phyloP scores from a whole-genome alignment of 306 rosid genomes.

The Gillenia trifoliata region DNA sequence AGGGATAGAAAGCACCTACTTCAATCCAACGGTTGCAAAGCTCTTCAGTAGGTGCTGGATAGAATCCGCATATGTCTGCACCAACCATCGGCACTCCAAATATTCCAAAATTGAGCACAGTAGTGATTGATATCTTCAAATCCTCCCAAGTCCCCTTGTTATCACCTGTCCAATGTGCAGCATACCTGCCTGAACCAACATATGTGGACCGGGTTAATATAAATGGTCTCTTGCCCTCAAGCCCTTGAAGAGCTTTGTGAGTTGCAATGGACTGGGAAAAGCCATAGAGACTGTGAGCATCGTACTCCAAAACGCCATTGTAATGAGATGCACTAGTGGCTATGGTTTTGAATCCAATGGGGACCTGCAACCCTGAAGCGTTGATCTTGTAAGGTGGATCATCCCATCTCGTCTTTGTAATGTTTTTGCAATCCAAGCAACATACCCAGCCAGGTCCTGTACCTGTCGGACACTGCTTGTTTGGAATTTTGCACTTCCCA shows the following conservation, averaged over 20 bases:
- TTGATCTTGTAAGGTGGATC: slow-evolving; percentile 95
- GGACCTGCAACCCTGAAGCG: slow-evolving; percentile 78
- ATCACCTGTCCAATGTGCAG: slow-evolving; percentile 99
- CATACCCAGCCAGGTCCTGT: slow-evolving; percentile 84
- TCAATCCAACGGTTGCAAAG: slow-evolving; percentile 98
- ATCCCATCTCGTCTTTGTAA: slow-evolving; percentile 85
- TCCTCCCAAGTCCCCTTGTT: slow-evolving; percentile 86
- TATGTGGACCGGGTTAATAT: slow-evolving; percentile 80
- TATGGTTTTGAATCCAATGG: slow-evolving; percentile 82
- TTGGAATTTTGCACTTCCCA: slow-evolving; percentile 78
- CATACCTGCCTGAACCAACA: slow-evolving; percentile 85
- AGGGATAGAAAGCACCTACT: slow-evolving; percentile 94
- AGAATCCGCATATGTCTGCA: slow-evolving; percentile 91
- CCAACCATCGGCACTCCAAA: slow-evolving; percentile 99
- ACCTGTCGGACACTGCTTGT: slow-evolving; percentile 64
- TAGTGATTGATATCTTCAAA: slow-evolving; percentile 77
- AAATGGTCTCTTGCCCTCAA: slow-evolving; percentile 83
- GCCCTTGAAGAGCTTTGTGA: slow-evolving; percentile 74
- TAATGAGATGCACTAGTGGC: slow-evolving; percentile 94
- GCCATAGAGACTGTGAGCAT: slow-evolving; percentile 94
- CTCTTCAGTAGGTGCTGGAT: slow-evolving; percentile 88
- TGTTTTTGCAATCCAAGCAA: slow-evolving; percentile 91
- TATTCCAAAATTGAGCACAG: slow-evolving; percentile 87
- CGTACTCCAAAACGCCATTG: slow-evolving; percentile 82
- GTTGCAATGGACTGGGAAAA: slow-evolving; percentile 84